Conservation (phyloP, 2,329 filamentous ascomycete species). For the Xylariaceae sp. region DNA sequence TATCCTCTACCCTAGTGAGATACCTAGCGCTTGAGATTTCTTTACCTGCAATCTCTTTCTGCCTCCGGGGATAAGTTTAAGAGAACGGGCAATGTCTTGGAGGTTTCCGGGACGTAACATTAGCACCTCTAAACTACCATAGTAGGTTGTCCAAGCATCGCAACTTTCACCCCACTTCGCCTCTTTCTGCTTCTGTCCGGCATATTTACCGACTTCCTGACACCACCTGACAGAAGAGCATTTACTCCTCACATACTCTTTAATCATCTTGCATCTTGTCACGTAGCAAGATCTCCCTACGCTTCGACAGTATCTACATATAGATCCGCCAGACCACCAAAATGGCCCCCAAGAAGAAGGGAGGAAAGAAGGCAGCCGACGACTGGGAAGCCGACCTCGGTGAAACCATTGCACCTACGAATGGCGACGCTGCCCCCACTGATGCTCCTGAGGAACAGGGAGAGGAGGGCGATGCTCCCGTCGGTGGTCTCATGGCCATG, state of each 20-base stretch:
- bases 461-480: constrained; percentile 63
- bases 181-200: neutral
- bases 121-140: constrained; percentile 14
- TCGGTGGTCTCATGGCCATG: constrained; percentile 77
- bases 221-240: constrained; percentile 5
- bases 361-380: constrained; percentile 81
- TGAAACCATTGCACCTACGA: constrained; percentile 72
- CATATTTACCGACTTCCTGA: neutral
- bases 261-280: neutral
- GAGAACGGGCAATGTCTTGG: constrained; percentile 23
- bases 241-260: neutral
- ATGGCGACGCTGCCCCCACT: constrained; percentile 39
- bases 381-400: constrained; percentile 96
- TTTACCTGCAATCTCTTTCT: constrained; percentile 5
- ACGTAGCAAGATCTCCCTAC: neutral
- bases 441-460: constrained; percentile 56
- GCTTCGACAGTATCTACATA: neutral
- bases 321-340: constrained; percentile 41
- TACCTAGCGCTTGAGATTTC: neutral
- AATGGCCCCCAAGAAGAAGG: constrained; percentile 96
- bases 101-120: constrained; percentile 20
- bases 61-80: constrained; percentile 16
- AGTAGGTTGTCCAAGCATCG: constrained; percentile 11
- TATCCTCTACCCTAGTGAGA: neutral
- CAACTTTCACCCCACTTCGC: constrained; percentile 16